phyloP scores from a whole-genome alignment of 768 basidiomycete species.

The Suillus lakei region DNA sequence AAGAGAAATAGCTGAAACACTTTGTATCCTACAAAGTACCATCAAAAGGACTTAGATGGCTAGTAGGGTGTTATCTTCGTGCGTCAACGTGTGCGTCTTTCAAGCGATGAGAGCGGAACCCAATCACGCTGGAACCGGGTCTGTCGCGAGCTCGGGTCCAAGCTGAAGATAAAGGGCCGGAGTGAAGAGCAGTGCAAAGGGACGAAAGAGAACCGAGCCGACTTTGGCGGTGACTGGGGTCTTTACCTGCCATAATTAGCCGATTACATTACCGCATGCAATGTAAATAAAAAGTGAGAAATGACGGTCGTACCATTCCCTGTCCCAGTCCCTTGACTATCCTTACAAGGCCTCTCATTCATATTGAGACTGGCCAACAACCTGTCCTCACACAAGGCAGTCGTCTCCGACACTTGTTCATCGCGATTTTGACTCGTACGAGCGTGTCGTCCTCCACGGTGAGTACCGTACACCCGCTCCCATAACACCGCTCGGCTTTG shows the following conservation, averaged over 20 bases:
- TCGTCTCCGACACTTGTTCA: neutral
- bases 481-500: neutral
- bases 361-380: neutral
- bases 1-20: no score
- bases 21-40: no score
- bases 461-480: conserved; percentile 7
- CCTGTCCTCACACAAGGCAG: neutral
- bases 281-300: conserved; percentile 33
- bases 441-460: neutral
- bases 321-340: neutral
- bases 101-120: neutral
- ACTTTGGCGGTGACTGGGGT: conserved; percentile 30
- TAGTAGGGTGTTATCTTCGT: no score
- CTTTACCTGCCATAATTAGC: conserved; percentile 20
- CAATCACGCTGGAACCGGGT: neutral
- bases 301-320: conserved; percentile 20
- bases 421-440: neutral
- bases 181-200: neutral
- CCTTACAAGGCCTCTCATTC: conserved; percentile 1
- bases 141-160: neutral
- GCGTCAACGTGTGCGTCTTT: no score
- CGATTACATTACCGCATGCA: conserved; percentile 19
- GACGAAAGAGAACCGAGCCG: neutral
- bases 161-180: neutral
- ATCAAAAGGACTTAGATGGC: no score